Evolutionary conservation across 352 stramenopile genomes (phyloP).

Genomic region (Globisporangium acanthophoron): DNA sequence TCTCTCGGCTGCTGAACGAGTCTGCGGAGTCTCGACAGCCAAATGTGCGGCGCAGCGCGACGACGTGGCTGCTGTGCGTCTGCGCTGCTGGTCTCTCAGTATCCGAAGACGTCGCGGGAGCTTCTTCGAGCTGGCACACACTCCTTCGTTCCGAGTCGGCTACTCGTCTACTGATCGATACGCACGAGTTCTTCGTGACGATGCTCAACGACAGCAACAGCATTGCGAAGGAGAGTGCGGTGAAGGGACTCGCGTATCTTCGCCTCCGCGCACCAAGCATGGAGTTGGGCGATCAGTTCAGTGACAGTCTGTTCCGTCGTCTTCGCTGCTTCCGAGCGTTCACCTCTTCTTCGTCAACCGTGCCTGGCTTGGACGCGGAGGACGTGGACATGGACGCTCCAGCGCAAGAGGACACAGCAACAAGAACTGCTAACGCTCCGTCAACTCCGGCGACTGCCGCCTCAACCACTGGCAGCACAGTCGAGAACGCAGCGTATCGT

Average conservation of each 20-base stretch:
- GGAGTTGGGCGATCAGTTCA: constrained; percentile 59
- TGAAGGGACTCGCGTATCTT: constrained; percentile 76
- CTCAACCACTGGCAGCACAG: constrained; percentile 15
- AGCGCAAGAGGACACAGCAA: not conserved
- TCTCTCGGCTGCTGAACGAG: constrained; percentile 32
- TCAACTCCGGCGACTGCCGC: constrained; percentile 6
- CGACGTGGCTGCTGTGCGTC: constrained; percentile 67
- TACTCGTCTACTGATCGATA: constrained; percentile 26
- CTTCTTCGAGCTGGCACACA: constrained; percentile 24
- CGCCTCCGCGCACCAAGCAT: constrained; percentile 43
- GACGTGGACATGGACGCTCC: constrained; percentile 11
- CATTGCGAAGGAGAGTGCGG: constrained; percentile 64
- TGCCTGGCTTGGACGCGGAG: constrained; percentile 21
- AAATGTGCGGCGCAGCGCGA: constrained; percentile 41
- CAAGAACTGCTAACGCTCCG: constrained; percentile 1
- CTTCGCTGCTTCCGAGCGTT: constrained; percentile 79
- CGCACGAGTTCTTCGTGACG: constrained; percentile 76
- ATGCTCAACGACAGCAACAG: constrained; percentile 72
- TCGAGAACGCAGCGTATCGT: constrained; percentile 78
- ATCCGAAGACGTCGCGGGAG: not conserved
- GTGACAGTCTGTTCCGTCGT: constrained; percentile 70
- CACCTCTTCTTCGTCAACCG: constrained; percentile 19
- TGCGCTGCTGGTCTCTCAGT: constrained; percentile 39
- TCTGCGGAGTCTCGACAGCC: constrained; percentile 34
- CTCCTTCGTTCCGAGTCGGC: constrained; percentile 26